Conservation (phyloP, 768 basidiomycete species). For the Hygrophorus pudorinus region DNA sequence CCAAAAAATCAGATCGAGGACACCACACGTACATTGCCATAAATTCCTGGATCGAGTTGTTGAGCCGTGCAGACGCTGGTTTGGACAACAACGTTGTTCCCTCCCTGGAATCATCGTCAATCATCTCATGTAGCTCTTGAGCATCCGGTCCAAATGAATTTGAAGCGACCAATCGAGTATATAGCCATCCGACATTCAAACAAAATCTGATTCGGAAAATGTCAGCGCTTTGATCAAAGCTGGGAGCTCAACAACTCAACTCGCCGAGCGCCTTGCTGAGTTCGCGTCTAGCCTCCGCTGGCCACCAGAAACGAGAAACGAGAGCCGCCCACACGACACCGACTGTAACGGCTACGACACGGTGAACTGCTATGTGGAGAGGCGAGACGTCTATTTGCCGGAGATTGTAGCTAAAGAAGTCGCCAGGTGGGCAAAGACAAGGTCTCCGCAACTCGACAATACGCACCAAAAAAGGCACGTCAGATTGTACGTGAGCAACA, state of each 20-base stretch:
- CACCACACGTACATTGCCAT: conserved; percentile 72
- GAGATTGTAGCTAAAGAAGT: conserved; percentile 58
- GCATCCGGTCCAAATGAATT: conserved; percentile 65
- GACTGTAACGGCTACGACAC: conserved; percentile 69
- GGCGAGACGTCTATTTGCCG: conserved; percentile 55
- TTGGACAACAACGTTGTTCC: conserved; percentile 20
- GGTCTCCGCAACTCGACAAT: background rate
- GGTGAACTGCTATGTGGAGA: conserved; percentile 60
- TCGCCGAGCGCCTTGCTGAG: conserved; percentile 79
- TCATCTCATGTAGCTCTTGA: conserved; percentile 15
- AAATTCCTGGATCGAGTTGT: conserved; percentile 69
- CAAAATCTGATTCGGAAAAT: conserved; percentile 53
- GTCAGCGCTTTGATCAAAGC: background rate
- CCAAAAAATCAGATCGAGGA: background rate
- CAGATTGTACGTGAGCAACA: conserved; percentile 82
- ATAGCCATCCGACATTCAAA: conserved; percentile 89
- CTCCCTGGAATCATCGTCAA: conserved; percentile 15
- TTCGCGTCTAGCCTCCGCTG: conserved; percentile 85
- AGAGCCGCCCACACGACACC: conserved; percentile 88
- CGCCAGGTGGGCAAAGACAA: background rate
- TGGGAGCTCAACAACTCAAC: conserved; percentile 27
- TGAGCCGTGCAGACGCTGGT: conserved; percentile 33
- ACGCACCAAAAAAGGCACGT: conserved; percentile 64
- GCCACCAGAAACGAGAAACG: conserved; percentile 92
- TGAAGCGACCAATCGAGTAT: conserved; percentile 81